Conservation (phyloP, 768 basidiomycete species). For the Neoboletus brunneissimus region DNA sequence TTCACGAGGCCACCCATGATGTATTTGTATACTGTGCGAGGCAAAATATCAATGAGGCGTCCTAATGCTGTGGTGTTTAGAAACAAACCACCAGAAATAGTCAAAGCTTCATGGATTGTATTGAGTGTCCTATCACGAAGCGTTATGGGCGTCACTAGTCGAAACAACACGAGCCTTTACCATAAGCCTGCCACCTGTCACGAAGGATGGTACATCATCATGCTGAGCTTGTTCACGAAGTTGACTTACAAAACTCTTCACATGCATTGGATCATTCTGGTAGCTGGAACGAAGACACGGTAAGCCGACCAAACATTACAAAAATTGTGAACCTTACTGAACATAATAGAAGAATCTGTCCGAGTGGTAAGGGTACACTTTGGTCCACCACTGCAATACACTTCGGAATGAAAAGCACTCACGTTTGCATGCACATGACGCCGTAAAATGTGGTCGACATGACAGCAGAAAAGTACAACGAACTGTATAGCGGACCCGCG, state of each 20-base stretch:
- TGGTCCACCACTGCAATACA: neutral
- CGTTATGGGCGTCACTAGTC: neutral
- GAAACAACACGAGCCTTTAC: neutral
- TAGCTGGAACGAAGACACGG: conserved; percentile 1
- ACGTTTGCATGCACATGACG: conserved; percentile 12
- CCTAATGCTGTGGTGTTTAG: neutral
- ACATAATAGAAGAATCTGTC: conserved; percentile 12
- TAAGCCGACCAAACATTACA: neutral
- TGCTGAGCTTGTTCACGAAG: neutral
- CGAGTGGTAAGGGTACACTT: neutral
- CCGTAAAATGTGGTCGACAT: conserved; percentile 6
- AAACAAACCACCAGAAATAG: conserved; percentile 10
- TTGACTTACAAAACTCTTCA: conserved; percentile 11
- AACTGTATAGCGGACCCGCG: neutral
- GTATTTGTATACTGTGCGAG: conserved; percentile 3
- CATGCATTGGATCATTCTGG: neutral
- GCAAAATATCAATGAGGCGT: neutral
- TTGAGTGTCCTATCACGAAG: conserved; percentile 2
- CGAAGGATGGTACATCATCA: neutral
- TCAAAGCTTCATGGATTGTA: conserved; percentile 13
- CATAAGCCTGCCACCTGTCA: conserved; percentile 11
- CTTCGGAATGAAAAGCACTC: neutral
- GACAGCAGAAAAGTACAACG: conserved; percentile 4
- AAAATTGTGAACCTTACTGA: neutral
- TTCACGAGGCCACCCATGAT: neutral